A percentile compares a stretch with the other conserved stretches of the same genome.
These are phyloP conservation scores for Coniosporium tulheliwenetii DNA, from an alignment of 2,329 filamentous ascomycete genomes.

Conservation along the genomic window DNA sequence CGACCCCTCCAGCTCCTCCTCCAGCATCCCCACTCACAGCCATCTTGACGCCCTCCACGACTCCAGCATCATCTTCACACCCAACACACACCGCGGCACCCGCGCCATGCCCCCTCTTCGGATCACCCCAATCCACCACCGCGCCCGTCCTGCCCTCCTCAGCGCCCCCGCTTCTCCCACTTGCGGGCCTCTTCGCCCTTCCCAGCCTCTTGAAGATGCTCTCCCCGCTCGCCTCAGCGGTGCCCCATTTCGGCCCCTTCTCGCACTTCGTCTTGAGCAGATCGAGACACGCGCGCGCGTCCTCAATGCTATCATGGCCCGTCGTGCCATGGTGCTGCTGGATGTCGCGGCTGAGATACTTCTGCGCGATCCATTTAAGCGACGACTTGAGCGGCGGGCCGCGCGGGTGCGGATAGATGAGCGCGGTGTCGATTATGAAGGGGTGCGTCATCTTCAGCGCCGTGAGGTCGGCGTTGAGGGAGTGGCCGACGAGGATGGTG, in stretches of 20 bases:
- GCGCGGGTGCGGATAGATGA: slow-evolving; percentile 80
- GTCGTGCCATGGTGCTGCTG: slow-evolving; percentile 57
- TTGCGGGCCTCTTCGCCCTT: slow-evolving; percentile 23
- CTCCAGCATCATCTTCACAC: slow-evolving; percentile 40
- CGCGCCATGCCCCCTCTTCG: slow-evolving; percentile 43
- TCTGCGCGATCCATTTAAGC: slow-evolving; percentile 76
- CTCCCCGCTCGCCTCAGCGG: slow-evolving; percentile 62
- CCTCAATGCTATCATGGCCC: slow-evolving; percentile 87
- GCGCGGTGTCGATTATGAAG: slow-evolving; percentile 80
- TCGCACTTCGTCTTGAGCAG: slow-evolving; percentile 93
- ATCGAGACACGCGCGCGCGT: slow-evolving; percentile 80
- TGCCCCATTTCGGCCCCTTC: slow-evolving; percentile 75
- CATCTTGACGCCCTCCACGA: slow-evolving; percentile 40
- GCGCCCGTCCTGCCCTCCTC: slow-evolving; percentile 49
- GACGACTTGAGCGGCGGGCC: slow-evolving; percentile 82
- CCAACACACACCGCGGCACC: slow-evolving; percentile 40
- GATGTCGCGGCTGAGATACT: slow-evolving; percentile 74
- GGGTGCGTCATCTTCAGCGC: slow-evolving; percentile 80
- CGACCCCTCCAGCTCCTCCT: slow-evolving; percentile 31
- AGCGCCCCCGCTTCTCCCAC: slow-evolving; percentile 5
- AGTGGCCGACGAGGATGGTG: slow-evolving; percentile 66
- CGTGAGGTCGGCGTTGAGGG: slow-evolving; percentile 67
- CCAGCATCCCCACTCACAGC: slow-evolving; percentile 31
- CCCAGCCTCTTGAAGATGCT: slow-evolving; percentile 75
- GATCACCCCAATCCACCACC: slow-evolving; percentile 82